Conservation (phyloP, 257 asterid genomes). For the Capsicum chinense region DNA sequence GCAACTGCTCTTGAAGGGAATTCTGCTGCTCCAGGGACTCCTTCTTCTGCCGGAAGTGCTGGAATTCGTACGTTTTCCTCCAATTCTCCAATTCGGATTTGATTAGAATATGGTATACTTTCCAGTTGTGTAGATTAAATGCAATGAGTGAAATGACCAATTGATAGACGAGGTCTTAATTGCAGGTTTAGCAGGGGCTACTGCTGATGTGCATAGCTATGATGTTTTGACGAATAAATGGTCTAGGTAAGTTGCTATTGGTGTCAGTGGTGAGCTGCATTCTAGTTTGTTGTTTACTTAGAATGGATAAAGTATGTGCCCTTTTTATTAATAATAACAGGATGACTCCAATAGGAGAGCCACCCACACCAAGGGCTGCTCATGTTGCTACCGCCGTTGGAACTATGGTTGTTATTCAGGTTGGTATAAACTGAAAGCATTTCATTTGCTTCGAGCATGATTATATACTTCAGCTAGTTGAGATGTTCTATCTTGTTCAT, state of each 20-base stretch:
- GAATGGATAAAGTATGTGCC: conserved; percentile 27
- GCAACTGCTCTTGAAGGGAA: conserved; percentile 98
- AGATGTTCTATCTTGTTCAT: conserved; percentile 35
- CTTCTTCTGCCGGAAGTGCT: conserved; percentile 96
- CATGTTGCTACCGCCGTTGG: conserved; percentile 99
- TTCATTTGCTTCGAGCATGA: conserved; percentile 23
- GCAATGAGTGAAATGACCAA: neutral
- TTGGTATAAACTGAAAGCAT: conserved; percentile 38
- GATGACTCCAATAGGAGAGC: conserved; percentile 95
- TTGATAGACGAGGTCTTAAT: conserved; percentile 34
- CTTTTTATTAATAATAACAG: conserved; percentile 48
- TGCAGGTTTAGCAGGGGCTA: conserved; percentile 98
- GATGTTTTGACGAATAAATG: conserved; percentile 91
- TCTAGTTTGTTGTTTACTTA: conserved; percentile 28
- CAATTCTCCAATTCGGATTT: conserved; percentile 3
- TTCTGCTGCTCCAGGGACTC: conserved; percentile 90
- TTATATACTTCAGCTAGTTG: conserved; percentile 24
- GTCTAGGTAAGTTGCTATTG: conserved; percentile 68
- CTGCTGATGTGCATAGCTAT: conserved; percentile 95
- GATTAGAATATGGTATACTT: conserved; percentile 3
- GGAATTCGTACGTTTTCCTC: conserved; percentile 75
- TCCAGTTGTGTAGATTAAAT: conserved; percentile 24
- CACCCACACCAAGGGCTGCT: conserved; percentile 99
- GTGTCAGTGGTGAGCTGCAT: conserved; percentile 7
- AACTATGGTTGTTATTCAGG: conserved; percentile 99